Evolutionary conservation across 306 rosid species (phyloP).

Genomic region (Prunus padus): DNA sequence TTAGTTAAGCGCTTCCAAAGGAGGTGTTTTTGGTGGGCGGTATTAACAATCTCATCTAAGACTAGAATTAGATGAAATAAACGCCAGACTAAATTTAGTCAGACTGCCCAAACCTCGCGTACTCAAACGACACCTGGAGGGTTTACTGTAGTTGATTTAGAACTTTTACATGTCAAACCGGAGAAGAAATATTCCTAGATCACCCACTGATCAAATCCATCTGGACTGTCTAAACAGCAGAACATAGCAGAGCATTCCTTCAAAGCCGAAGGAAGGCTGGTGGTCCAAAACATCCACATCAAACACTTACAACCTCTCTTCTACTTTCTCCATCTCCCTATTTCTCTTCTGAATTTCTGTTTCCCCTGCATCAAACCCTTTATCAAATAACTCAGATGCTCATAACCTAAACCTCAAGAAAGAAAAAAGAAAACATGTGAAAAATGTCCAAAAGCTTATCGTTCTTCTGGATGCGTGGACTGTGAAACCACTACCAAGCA

Average conservation of each 20-base stretch:
- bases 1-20: too few relatives aligned
- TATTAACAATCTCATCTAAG: too few relatives aligned
- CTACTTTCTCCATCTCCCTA: constrained; percentile 31
- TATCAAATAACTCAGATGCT: too few relatives aligned
- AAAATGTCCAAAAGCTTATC: constrained; percentile 7
- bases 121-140: too few relatives aligned
- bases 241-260: constrained; percentile 40
- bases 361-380: constrained; percentile 25
- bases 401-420: not conserved
- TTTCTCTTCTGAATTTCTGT: constrained; percentile 33
- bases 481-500: constrained; percentile 36
- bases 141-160: too few relatives aligned
- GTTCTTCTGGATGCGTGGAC: constrained; percentile 37
- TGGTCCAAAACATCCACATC: constrained; percentile 38
- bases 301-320: constrained; percentile 32
- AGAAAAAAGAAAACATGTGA: too few relatives aligned
- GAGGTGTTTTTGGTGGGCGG: too few relatives aligned
- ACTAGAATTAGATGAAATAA: too few relatives aligned
- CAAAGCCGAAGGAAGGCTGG: constrained; percentile 39
- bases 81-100: too few relatives aligned
- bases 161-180: too few relatives aligned
- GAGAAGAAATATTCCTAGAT: too few relatives aligned
- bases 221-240: constrained; percentile 41
- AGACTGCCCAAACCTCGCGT: too few relatives aligned
- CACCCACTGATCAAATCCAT: constrained; percentile 25